Percentiles rank a stretch among this genome's conserved stretches.
Evolutionary conservation across 108 stramenopile genomes (phyloP).

Genomic region (Nannochloropsis oceanica): DNA sequence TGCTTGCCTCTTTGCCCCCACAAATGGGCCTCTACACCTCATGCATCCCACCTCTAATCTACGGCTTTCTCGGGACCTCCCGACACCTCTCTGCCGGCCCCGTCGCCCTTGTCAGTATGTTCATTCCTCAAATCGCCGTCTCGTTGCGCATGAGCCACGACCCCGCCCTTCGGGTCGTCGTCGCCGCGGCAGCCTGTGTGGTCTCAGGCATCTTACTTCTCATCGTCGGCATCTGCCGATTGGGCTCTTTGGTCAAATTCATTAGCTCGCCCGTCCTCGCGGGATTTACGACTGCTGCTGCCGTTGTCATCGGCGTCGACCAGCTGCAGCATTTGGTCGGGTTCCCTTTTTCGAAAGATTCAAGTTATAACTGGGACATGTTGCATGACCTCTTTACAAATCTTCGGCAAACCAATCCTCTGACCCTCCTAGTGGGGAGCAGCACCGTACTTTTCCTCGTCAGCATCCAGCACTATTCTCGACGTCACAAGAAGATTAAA

Average conservation of each 20-base stretch:
- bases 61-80: conserved; percentile 52
- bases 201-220: neutral
- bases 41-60: conserved; percentile 48
- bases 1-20: conserved; percentile 55
- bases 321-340: conserved; percentile 10
- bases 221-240: neutral
- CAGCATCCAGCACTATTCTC: neutral
- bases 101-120: conserved; percentile 46
- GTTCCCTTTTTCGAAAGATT: neutral
- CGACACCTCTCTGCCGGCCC: conserved; percentile 64
- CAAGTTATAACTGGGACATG: neutral
- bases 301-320: conserved; percentile 2
- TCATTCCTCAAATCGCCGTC: neutral
- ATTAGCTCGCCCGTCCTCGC: conserved; percentile 12
- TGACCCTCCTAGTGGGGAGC: neutral
- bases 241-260: conserved; percentile 4
- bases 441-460: conserved; percentile 9
- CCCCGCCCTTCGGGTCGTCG: neutral
- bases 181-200: neutral
- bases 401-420: neutral
- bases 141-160: neutral
- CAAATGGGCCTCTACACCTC: conserved; percentile 61
- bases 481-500: neutral
- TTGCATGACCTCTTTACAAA: neutral
- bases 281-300: conserved; percentile 17